These are phyloP conservation scores for Bruguiera hainesii DNA, from an alignment of 441 rosid genomes.

Conservation along the genomic window DNA sequence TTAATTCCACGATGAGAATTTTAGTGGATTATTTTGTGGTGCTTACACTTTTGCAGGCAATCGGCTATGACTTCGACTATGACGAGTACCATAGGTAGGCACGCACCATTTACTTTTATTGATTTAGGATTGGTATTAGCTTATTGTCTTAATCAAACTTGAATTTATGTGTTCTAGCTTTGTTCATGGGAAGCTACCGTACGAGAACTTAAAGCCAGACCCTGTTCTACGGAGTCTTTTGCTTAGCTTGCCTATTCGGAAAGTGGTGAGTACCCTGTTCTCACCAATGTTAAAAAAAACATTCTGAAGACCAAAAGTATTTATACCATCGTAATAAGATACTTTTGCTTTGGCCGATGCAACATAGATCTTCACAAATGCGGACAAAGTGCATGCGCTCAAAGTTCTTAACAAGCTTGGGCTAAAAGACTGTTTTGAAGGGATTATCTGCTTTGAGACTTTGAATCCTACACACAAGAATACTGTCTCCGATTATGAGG, in stretches of 20 bases:
- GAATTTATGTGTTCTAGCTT: constrained; percentile 28
- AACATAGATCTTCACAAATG: constrained; percentile 77
- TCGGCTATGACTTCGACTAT: constrained; percentile 78
- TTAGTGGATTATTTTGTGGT: neutral
- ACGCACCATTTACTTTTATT: neutral
- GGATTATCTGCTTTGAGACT: constrained; percentile 81
- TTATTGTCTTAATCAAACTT: neutral
- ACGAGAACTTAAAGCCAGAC: constrained; percentile 70
- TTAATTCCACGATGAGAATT: neutral
- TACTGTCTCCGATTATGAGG: constrained; percentile 20
- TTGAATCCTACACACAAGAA: constrained; percentile 48
- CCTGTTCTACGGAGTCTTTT: constrained; percentile 62
- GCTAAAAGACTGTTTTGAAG: constrained; percentile 86
- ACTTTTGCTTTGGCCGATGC: neutral
- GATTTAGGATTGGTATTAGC: neutral
- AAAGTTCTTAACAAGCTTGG: constrained; percentile 66
- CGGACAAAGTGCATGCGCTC: constrained; percentile 65
- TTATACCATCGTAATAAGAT: no score
- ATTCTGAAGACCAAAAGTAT: no score
- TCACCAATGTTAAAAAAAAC: neutral
- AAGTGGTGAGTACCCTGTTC: constrained; percentile 47
- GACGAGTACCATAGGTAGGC: constrained; percentile 75
- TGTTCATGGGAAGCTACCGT: constrained; percentile 88
- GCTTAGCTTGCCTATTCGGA: constrained; percentile 68
- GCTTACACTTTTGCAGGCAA: constrained; percentile 43